Base-by-base conservation (phyloP, 2,329 filamentous ascomycete genomes). In the Fusarium brevicatenulatum region DNA sequence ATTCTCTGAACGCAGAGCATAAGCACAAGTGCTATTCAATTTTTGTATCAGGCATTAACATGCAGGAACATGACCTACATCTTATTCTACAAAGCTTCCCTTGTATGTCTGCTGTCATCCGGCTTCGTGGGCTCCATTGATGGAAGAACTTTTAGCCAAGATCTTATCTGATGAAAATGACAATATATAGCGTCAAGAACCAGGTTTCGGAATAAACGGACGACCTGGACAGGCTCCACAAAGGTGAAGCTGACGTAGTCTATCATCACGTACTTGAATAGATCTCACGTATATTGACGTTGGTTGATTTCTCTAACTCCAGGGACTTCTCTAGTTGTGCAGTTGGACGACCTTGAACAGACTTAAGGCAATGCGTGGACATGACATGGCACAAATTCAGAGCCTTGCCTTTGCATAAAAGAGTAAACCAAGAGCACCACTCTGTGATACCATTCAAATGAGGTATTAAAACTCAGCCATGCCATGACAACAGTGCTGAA, bases 161-260 rank as follows among this genome's bases (percentile, higher is more conserved):
- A 68, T 68, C 47, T 68, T 68, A 55, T 63, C 63, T 63, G 63
- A 68, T 63, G 47, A 21, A 61, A 39, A 47, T 39, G 39, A 25
- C 15, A 30, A 25, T 19, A 39, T 32, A 28, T 25, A 50, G n/a
- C 15, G 43, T 67, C 34, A 23, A 50, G 63, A 50, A 39, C 56
- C 37, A 61, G 34, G 54, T 52, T 43, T 28, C 25, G n/a, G 32
- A 30, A 50, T 46, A 32, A 42, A 67, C 30, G 4, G 36, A 49
- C 25, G 9, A 46, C 32, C 42, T 23, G 28, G 37, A 47, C n/a
- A 30, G 37, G 37, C 56, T 54, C 43, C 30, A 28, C 32, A 50
- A n/a, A 10, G 37, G 9, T 37, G 37, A 49, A 21, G 39, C 25
- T 54, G 55, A 32, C 47, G 56, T 62, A 44, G 11, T 25, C 10